Conservation (phyloP, 345 rosid genomes). For the Sisymbrium irio region DNA sequence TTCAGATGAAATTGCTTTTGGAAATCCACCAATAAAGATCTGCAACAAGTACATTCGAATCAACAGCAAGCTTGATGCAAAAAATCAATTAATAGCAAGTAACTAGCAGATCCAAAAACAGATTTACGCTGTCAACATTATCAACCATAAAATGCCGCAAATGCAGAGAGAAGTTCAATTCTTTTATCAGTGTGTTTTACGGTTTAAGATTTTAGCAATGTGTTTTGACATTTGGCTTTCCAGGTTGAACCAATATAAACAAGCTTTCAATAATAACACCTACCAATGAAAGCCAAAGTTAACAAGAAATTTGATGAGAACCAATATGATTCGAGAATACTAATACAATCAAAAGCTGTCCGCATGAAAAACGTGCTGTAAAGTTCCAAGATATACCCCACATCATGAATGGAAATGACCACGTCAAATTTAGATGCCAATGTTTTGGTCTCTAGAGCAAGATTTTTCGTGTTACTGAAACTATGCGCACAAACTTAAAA, state of each 20-base stretch:
- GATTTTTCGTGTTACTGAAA: background rate
- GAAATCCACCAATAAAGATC: slow-evolving; percentile 89
- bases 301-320: slow-evolving; percentile 6
- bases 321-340: background rate
- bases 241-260: slow-evolving; percentile 5
- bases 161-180: slow-evolving; percentile 7
- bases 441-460: slow-evolving; percentile 2
- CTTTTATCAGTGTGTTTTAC: background rate
- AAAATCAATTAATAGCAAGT: background rate
- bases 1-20: slow-evolving; percentile 64
- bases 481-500: background rate
- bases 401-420: background rate
- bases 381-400: background rate
- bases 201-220: background rate
- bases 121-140: slow-evolving; percentile 1
- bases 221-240: slow-evolving; percentile 7
- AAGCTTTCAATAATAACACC: background rate
- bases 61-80: slow-evolving; percentile 23
- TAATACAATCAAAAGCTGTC: background rate
- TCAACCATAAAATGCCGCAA: background rate
- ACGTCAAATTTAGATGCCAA: background rate
- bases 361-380: background rate
- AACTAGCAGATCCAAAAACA: slow-evolving; percentile 9
- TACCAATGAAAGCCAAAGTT: background rate
- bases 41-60: slow-evolving; percentile 42